A percentile compares a stretch with the other conserved stretches of the same genome.
Evolutionary conservation across 1,284 basidiomycete genomes (phyloP).

Genomic region (Sporisorium reilianum): DNA sequence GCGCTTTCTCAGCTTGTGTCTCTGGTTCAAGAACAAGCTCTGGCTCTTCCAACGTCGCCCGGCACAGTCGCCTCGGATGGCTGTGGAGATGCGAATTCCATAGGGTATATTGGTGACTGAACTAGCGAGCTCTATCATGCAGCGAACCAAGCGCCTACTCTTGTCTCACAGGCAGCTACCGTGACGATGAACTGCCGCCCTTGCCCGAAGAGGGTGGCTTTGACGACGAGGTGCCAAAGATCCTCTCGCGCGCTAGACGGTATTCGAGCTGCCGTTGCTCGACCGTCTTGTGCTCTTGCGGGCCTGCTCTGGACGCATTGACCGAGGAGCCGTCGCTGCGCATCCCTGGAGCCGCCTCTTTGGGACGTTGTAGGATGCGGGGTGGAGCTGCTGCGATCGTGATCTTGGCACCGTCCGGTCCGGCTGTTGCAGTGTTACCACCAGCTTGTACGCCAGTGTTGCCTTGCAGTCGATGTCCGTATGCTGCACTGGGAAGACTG

Average conservation of each 20-base stretch:
- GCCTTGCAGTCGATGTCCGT: constrained; percentile 21
- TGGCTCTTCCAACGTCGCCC: no score
- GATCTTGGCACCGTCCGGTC: not conserved
- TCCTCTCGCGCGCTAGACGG: constrained; percentile 41
- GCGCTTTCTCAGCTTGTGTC: no score
- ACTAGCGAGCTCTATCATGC: not conserved
- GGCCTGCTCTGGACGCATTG: constrained; percentile 18
- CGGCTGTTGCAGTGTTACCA: not conserved
- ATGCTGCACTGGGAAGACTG: constrained; percentile 38
- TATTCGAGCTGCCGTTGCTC: constrained; percentile 53
- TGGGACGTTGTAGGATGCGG: constrained; percentile 43
- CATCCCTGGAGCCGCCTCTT: constrained; percentile 33
- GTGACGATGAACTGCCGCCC: constrained; percentile 5
- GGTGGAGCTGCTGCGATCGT: constrained; percentile 35
- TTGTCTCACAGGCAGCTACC: not conserved
- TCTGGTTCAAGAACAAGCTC: not conserved
- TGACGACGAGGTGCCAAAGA: constrained; percentile 31
- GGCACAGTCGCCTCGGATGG: not conserved
- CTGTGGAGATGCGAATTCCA: not conserved
- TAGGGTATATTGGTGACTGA: constrained; percentile 14
- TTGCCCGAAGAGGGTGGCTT: constrained; percentile 8
- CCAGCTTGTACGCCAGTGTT: constrained; percentile 1
- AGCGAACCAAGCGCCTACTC: no score
- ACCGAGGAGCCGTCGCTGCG: constrained; percentile 32
- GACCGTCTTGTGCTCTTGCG: constrained; percentile 43